These are phyloP conservation scores for Fusarium verticillioides DNA, from an alignment of 2,329 filamentous ascomycete genomes.

Conservation along the genomic window DNA sequence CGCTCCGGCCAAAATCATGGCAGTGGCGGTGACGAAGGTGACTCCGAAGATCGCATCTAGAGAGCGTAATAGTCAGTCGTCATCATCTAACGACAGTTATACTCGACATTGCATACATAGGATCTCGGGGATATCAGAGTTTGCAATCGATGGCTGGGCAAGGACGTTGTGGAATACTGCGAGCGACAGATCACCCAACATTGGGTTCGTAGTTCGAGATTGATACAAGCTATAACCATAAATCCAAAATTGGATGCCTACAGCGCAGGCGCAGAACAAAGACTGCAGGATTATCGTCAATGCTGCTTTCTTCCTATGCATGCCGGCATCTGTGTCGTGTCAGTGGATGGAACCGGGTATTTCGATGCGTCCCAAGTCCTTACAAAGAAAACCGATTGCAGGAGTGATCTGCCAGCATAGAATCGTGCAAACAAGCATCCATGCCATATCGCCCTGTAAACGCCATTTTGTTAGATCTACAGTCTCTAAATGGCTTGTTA, in stretches of 20 bases:
- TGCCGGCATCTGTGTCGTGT: constrained; percentile 46
- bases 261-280: constrained; percentile 57
- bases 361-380: not conserved
- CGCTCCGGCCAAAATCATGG: constrained; percentile 54
- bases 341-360: not conserved
- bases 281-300: constrained; percentile 61
- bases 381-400: constrained; percentile 52
- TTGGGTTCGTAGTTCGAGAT: constrained; percentile 50
- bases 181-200: constrained; percentile 51
- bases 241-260: constrained; percentile 60
- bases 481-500: too few species aligned
- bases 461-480: constrained; percentile 2
- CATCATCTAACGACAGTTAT: too few species aligned
- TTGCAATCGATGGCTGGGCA: constrained; percentile 52
- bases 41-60: constrained; percentile 51
- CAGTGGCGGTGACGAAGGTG: constrained; percentile 53
- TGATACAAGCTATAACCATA: constrained; percentile 59
- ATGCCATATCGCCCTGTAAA: constrained; percentile 54
- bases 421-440: constrained; percentile 53
- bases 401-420: constrained; percentile 54
- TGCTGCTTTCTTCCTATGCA: constrained; percentile 52
- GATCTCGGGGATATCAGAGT: constrained; percentile 51
- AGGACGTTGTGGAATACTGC: constrained; percentile 51
- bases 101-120: constrained; percentile 37
- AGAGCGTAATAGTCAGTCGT: not conserved